Evolutionary conservation across 495 filamentous ascomycete genomes (phyloP).

Genomic region (Xylaria grammica): DNA sequence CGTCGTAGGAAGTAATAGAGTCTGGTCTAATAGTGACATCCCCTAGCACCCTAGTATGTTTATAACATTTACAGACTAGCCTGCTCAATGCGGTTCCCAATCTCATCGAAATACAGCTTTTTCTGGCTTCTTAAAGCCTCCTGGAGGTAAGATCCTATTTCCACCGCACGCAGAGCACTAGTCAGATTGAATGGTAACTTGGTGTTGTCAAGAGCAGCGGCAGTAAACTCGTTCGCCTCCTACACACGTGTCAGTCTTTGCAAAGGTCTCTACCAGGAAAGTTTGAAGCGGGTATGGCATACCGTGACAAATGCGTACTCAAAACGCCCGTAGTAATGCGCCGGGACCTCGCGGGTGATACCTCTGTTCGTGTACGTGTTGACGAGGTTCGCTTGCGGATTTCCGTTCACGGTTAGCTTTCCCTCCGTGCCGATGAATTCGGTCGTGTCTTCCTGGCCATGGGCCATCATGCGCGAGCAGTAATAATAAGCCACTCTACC

Average conservation of each 20-base stretch:
- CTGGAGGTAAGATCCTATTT: conserved; percentile 65
- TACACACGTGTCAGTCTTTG: conserved; percentile 23
- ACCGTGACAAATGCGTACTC: conserved; percentile 61
- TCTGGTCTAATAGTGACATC: no score
- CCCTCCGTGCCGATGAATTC: conserved; percentile 68
- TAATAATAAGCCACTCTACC: conserved; percentile 68
- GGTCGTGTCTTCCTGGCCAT: conserved; percentile 66
- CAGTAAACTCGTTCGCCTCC: conserved; percentile 67
- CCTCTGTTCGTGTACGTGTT: conserved; percentile 55
- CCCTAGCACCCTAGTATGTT: background rate
- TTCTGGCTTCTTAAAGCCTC: conserved; percentile 59
- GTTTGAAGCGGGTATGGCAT: background rate
- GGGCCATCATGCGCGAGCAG: conserved; percentile 64
- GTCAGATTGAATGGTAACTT: conserved; percentile 58
- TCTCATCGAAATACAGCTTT: conserved; percentile 64
- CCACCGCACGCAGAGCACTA: conserved; percentile 62
- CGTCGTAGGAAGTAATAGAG: no score
- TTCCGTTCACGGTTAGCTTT: conserved; percentile 62
- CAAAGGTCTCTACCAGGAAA: background rate
- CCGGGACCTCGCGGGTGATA: conserved; percentile 60
- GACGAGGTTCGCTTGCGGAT: conserved; percentile 59
- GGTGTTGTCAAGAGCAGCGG: conserved; percentile 56
- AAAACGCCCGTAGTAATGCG: conserved; percentile 66
- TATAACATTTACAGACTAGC: conserved; percentile 7
- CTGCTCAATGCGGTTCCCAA: conserved; percentile 31